Conservation (phyloP, 352 stramenopile genomes). For the Vaucheria bursata region DNA sequence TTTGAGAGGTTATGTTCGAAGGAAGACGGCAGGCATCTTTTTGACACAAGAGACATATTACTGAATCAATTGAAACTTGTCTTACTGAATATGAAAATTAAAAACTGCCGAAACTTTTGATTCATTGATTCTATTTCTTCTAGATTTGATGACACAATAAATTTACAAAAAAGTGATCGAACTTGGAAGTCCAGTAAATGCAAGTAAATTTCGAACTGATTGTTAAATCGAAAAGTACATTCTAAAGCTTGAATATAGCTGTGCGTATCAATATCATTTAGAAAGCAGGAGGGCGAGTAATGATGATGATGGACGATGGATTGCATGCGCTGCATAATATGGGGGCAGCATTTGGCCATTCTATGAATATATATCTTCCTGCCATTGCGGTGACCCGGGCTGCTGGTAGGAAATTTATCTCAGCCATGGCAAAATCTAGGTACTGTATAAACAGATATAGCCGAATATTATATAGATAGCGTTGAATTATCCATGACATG, state of each 20-base stretch:
- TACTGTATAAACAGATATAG: too few relatives aligned
- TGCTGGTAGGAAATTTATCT: neutral
- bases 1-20: too few relatives aligned
- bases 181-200: neutral
- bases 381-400: conserved; percentile 19
- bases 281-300: conserved; percentile 18
- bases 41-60: too few relatives aligned
- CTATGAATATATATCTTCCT: conserved; percentile 29
- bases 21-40: too few relatives aligned
- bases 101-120: neutral
- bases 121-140: neutral
- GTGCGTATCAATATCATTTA: neutral
- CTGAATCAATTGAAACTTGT: too few relatives aligned
- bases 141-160: neutral
- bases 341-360: conserved; percentile 22
- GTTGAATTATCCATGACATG: too few relatives aligned
- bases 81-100: neutral
- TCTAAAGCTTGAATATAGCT: neutral
- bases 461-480: too few relatives aligned
- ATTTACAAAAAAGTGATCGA: neutral
- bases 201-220: too few relatives aligned
- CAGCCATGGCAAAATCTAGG: neutral
- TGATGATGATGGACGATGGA: conserved; percentile 23
- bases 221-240: too few relatives aligned
- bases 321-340: conserved; percentile 38